phyloP scores from a whole-genome alignment of 306 rosid genomes.

The Cicer cuneatum region DNA sequence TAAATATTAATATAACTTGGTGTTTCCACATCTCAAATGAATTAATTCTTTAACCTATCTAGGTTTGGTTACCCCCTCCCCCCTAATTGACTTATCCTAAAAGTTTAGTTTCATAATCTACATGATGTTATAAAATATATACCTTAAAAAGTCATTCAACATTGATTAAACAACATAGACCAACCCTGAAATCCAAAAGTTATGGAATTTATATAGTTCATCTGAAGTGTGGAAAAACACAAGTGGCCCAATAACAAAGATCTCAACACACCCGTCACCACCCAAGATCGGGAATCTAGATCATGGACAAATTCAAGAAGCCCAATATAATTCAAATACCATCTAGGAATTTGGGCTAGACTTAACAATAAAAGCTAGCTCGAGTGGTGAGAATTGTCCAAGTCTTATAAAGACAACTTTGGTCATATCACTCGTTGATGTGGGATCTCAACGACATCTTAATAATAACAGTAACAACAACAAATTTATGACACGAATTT shows the following conservation, averaged over 20 bases:
- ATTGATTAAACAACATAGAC: background rate
- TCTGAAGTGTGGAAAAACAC: too few relatives aligned
- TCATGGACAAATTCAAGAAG: too few relatives aligned
- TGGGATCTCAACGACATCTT: background rate
- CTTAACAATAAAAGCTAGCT: too few relatives aligned
- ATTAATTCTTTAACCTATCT: background rate
- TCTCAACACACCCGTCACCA: too few relatives aligned
- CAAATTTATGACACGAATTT: background rate
- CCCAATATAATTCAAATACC: too few relatives aligned
- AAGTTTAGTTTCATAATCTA: background rate
- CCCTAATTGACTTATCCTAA: background rate
- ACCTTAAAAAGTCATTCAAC: background rate
- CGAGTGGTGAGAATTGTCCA: too few relatives aligned
- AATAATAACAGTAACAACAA: conserved; percentile 5
- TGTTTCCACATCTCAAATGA: background rate
- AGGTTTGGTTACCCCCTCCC: background rate
- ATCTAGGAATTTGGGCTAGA: too few relatives aligned
- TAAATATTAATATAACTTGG: background rate
- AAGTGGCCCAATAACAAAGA: too few relatives aligned
- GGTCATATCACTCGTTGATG: background rate
- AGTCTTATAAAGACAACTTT: background rate
- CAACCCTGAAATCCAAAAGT: background rate
- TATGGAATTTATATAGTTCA: background rate
- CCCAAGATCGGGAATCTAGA: too few relatives aligned
- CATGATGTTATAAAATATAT: background rate